Percentiles rank a stretch among this genome's conserved stretches.
Conservation (phyloP, 1,139 yeast species). For the Protomyces gravidus region DNA sequence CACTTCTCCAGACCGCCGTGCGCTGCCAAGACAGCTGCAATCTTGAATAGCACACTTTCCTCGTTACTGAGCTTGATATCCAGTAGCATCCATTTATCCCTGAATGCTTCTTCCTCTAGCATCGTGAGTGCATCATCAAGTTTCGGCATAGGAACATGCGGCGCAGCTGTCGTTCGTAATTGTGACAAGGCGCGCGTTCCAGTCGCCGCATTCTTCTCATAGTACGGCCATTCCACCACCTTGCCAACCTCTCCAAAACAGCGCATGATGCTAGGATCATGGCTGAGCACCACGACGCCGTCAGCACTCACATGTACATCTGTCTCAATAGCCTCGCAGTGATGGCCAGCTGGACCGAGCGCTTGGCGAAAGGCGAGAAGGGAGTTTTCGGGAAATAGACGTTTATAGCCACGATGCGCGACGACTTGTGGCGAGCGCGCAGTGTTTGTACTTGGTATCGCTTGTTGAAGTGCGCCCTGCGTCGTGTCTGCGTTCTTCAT, state of each 20-base stretch:
- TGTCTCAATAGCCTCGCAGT: constrained; percentile 60
- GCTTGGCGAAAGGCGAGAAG: constrained; percentile 68
- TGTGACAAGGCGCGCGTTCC: constrained; percentile 47
- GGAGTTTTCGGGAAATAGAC: constrained; percentile 73
- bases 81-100: constrained; percentile 56
- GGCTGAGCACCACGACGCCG: constrained; percentile 68
- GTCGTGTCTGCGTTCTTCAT: neutral
- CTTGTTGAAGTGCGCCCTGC: too few relatives aligned
- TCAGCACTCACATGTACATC: constrained; percentile 78
- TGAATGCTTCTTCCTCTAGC: constrained; percentile 47
- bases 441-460: too few relatives aligned
- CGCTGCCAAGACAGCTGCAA: constrained; percentile 52
- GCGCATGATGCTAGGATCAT: constrained; percentile 59
- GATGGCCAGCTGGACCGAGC: constrained; percentile 55
- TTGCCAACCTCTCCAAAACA: constrained; percentile 49
- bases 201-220: constrained; percentile 33
- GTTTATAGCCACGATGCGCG: constrained; percentile 46
- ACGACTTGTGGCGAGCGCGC: constrained; percentile 16
- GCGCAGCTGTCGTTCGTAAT: constrained; percentile 53
- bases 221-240: constrained; percentile 15
- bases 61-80: constrained; percentile 76
- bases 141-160: constrained; percentile 57
- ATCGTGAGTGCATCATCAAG: constrained; percentile 58
- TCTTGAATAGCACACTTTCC: constrained; percentile 52
- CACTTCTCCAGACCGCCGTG: constrained; percentile 57